Percentiles rank a stretch among this genome's conserved stretches.
Evolutionary conservation across 176 grass and related monocot genomes (phyloP).

Genomic region (Areca catechu): DNA sequence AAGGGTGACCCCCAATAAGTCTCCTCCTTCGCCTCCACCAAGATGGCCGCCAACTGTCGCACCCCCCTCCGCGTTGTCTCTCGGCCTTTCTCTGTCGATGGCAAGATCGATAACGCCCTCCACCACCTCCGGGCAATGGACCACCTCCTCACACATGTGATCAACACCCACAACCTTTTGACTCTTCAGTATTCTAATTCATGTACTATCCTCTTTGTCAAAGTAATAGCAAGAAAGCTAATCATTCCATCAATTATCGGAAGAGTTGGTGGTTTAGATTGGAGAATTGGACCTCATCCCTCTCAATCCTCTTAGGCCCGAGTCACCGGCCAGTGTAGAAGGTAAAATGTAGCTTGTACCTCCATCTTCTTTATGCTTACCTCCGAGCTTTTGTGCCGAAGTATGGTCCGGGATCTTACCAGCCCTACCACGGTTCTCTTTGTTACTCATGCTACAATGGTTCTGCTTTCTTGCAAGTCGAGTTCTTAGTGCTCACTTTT

Average conservation of each 20-base stretch:
- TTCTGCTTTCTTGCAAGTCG: conserved; percentile 30
- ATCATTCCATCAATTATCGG: no score
- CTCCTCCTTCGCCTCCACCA: conserved; percentile 11
- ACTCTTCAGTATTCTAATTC: no score
- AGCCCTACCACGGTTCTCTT: conserved; percentile 21
- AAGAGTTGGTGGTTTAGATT: no score
- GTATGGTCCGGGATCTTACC: conserved; percentile 10
- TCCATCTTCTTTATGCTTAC: conserved; percentile 63
- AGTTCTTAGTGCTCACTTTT: conserved; percentile 58
- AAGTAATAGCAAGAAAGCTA: conserved; percentile 5
- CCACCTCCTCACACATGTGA: conserved; percentile 29
- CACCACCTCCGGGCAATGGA: conserved; percentile 35
- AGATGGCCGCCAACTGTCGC: conserved; percentile 1
- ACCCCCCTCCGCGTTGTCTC: conserved; percentile 5
- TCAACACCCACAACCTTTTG: conserved; percentile 25
- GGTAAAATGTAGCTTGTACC: conserved; percentile 43
- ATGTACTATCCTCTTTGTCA: conserved; percentile 60
- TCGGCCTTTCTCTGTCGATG: conserved; percentile 7
- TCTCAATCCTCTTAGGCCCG: conserved; percentile 30
- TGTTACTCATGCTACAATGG: conserved; percentile 14
- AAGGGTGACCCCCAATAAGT: neutral
- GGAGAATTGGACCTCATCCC: no score
- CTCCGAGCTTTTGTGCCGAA: conserved; percentile 59
- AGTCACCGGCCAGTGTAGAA: conserved; percentile 31
- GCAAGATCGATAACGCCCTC: conserved; percentile 1